phyloP scores from a whole-genome alignment of 257 asterid genomes.

The Buddleja alternifolia region DNA sequence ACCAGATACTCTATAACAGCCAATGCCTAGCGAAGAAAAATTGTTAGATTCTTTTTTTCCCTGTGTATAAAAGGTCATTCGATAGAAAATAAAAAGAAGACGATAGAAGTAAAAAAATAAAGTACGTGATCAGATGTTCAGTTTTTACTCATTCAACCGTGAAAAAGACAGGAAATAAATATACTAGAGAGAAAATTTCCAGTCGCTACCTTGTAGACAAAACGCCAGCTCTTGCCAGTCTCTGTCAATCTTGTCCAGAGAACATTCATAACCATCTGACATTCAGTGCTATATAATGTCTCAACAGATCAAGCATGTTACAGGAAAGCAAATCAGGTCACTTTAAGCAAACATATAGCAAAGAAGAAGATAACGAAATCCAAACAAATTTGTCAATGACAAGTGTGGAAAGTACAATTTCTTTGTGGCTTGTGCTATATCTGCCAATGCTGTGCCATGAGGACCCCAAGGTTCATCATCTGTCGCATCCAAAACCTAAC shows the following conservation, averaged over 20 bases:
- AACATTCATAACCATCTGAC: conserved; percentile 89
- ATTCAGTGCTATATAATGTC: conserved; percentile 75
- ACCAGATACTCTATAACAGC: conserved; percentile 95
- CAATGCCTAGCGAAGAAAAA: conserved; percentile 60
- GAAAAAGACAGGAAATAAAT: not conserved
- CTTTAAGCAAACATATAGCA: conserved; percentile 5
- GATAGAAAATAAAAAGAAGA: conserved; percentile 1
- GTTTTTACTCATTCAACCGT: conserved; percentile 16
- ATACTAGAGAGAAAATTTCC: not conserved
- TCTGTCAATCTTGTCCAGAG: conserved; percentile 91
- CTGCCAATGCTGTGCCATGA: conserved; percentile 95
- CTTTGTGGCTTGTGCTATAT: conserved; percentile 91
- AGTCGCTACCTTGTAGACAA: conserved; percentile 75
- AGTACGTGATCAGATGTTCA: not conserved
- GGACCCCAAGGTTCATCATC: conserved; percentile 99
- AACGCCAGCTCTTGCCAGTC: conserved; percentile 91
- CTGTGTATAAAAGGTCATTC: conserved; percentile 12
- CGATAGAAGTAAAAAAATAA: not conserved
- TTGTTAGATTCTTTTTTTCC: conserved; percentile 16
- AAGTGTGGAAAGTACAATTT: conserved; percentile 63
- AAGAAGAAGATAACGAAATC: conserved; percentile 21
- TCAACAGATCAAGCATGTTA: conserved; percentile 40
- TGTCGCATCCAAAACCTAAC: conserved; percentile 95
- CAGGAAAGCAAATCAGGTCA: conserved; percentile 22
- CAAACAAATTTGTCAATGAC: conserved; percentile 30